These are phyloP conservation scores for Chionographis japonica DNA, from an alignment of 106 monocot genomes.

Conservation along the genomic window DNA sequence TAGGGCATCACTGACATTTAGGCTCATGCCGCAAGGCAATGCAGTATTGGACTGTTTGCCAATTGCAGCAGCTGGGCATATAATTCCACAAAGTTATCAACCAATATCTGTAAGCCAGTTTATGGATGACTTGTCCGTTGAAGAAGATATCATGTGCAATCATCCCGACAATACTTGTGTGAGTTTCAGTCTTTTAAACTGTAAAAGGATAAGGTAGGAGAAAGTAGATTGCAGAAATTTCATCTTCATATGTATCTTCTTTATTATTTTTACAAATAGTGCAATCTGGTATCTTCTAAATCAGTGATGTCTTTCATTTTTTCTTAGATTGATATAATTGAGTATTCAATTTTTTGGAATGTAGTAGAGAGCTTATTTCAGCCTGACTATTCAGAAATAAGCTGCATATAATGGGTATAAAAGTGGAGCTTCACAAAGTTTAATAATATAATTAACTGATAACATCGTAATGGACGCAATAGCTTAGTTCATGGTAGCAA, in stretches of 20 bases:
- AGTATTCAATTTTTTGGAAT: no score
- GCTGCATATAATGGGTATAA: no score
- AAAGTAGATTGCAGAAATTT: no score
- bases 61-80: constrained; percentile 80
- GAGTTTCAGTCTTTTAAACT: constrained; percentile 16
- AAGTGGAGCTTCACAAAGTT: no score
- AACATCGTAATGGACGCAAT: no score
- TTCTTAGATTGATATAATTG: no score
- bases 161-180: constrained; percentile 49
- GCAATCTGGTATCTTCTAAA: no score
- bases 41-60: constrained; percentile 78
- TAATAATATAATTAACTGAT: no score
- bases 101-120: constrained; percentile 81
- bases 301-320: no score
- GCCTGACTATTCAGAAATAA: no score
- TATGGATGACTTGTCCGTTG: constrained; percentile 79
- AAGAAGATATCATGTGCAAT: constrained; percentile 53
- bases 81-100: constrained; percentile 69
- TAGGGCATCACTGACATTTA: constrained; percentile 79
- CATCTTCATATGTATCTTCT: neutral
- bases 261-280: neutral
- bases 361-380: no score
- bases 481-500: no score
- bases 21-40: constrained; percentile 73
- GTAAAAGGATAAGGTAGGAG: neutral